These are phyloP conservation scores for Lodderomyces elongisporus DNA, from an alignment of 1,139 yeast species.

Conservation along the genomic window DNA sequence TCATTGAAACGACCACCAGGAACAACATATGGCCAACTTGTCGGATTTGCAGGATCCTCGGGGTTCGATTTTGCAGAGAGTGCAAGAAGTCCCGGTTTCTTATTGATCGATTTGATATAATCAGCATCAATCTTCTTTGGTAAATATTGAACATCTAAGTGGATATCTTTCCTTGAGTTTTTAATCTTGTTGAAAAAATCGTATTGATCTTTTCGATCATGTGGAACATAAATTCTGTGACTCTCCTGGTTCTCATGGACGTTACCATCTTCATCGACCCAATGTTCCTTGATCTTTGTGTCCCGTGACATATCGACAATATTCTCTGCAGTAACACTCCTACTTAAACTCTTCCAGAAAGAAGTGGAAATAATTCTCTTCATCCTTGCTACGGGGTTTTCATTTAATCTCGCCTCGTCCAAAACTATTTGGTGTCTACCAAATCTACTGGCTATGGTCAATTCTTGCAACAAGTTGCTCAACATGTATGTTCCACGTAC, in stretches of 20 bases:
- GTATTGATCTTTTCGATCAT: constrained; percentile 63
- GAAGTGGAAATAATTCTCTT: constrained; percentile 68
- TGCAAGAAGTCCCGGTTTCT: constrained; percentile 82
- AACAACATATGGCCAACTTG: constrained; percentile 83
- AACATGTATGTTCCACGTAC: constrained; percentile 90
- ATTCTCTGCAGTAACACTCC: constrained; percentile 60
- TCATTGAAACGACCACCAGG: constrained; percentile 98
- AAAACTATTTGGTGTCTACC: constrained; percentile 74
- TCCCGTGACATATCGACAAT: constrained; percentile 73
- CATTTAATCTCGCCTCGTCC: constrained; percentile 80
- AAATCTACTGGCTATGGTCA: constrained; percentile 77
- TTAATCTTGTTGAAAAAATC: constrained; percentile 61
- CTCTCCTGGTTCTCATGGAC: constrained; percentile 29
- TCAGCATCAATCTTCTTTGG: constrained; percentile 58
- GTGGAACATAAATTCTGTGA: constrained; percentile 79
- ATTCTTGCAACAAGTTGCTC: constrained; percentile 81
- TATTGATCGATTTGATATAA: constrained; percentile 72
- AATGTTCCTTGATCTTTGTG: constrained; percentile 65
- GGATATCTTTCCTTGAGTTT: constrained; percentile 48
- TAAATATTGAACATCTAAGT: constrained; percentile 72
- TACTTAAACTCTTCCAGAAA: constrained; percentile 79
- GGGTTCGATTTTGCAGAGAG: constrained; percentile 60
- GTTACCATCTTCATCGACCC: constrained; percentile 32
- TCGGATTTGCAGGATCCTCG: constrained; percentile 45
- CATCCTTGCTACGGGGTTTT: constrained; percentile 80